Evolutionary conservation across 1,284 basidiomycete genomes (phyloP).

Genomic region (Trichosporon inkin): DNA sequence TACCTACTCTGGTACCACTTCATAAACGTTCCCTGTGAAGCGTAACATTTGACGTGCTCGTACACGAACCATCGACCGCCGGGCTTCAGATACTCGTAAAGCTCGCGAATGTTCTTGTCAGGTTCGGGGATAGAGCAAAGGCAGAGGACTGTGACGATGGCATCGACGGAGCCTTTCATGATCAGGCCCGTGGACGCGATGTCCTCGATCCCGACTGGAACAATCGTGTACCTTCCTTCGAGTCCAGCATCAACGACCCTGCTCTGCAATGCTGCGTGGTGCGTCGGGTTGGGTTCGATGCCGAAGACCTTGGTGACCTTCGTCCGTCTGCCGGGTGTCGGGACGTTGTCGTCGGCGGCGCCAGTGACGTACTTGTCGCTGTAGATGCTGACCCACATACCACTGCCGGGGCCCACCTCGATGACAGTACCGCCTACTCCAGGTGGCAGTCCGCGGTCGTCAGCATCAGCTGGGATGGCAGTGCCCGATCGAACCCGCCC

Average conservation of each 20-base stretch:
- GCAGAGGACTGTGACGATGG: slow-evolving; percentile 20
- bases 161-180: slow-evolving; percentile 18
- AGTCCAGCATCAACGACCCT: slow-evolving; percentile 13
- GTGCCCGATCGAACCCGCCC: slow-evolving; percentile 18
- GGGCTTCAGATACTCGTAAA: slow-evolving; percentile 23
- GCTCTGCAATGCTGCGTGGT: slow-evolving; percentile 14
- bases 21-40: slow-evolving; percentile 13
- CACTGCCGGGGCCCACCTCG: slow-evolving; percentile 22
- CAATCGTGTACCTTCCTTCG: slow-evolving; percentile 17
- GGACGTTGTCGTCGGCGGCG: not conserved
- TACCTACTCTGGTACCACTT: slow-evolving; percentile 17
- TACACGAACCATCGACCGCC: slow-evolving; percentile 23
- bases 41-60: slow-evolving; percentile 17
- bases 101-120: slow-evolving; percentile 20
- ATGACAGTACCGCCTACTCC: slow-evolving; percentile 22
- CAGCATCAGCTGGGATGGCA: not conserved
- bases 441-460: not conserved
- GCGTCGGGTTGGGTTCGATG: slow-evolving; percentile 20
- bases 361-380: slow-evolving; percentile 17
- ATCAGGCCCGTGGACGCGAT: slow-evolving; percentile 13
- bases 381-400: slow-evolving; percentile 24
- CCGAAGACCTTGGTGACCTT: slow-evolving; percentile 15
- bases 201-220: slow-evolving; percentile 21
- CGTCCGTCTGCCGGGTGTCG: not conserved
- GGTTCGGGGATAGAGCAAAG: slow-evolving; percentile 23